Base-by-base conservation (phyloP, 371 early-diverging fungal genomes). In the Syncephalastrum sp. region DNA sequence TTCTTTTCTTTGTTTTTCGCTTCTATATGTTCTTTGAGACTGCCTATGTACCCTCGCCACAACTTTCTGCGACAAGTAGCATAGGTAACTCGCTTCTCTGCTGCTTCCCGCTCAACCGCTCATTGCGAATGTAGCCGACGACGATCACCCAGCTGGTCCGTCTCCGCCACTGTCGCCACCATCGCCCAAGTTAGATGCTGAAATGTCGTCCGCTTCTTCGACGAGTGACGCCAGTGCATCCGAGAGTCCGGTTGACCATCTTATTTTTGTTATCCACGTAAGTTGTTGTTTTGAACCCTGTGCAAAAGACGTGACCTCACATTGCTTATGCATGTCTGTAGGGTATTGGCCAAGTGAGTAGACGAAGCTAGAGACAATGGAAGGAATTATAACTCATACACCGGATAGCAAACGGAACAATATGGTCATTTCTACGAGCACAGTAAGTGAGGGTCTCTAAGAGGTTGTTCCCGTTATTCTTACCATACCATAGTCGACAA, bases 271-370 rank as follows among this genome's bases (percentile, higher is more conserved):
- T 25, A 81, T 87, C 50, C 88, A 87, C 66, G 79, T 65, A 73
- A 68, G 65, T 27, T 5, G 27, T 27, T 57, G 27, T 42, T 14
- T 17, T 14, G 16, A 24, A 5, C 33, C 19, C 27, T 47, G 41
- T 10, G 38, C 38, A 33, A 33, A 33, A 33, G 10, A 33, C 38
- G 38, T 33, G 38, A 33, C 38, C 38, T 33, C 38, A 33, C 38
- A 10, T 25, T 47, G 33, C 42, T 16, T 46, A 4, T 19, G 33
- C 44, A 19, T 38, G 33, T 41, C 27, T 24, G 23, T 60, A 78
- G 79, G 88, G 88, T 41, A 87, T 87, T 77, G 88, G 88, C 41
- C 79, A 83, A 63, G 77, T 74, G 67, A 67, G 47, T 25, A 29
- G 21, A 42, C n/a, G 49, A 23, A 17, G 24, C 45, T 4, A 58